phyloP scores from a whole-genome alignment of 768 basidiomycete genomes.

The Collybia nuda region DNA sequence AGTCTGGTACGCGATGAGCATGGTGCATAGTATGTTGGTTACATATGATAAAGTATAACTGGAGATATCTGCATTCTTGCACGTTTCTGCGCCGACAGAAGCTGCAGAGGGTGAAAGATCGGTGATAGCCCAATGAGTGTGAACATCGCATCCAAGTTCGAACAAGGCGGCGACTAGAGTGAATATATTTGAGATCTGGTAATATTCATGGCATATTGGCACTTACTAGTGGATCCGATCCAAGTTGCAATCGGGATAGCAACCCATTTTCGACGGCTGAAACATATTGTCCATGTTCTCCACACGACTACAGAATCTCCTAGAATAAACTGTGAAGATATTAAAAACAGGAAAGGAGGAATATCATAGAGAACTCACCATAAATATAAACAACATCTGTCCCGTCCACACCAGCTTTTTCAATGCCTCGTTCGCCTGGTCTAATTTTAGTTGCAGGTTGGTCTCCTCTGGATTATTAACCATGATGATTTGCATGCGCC shows the following conservation, averaged over 20 bases:
- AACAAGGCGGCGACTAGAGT: constrained; percentile 24
- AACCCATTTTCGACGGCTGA: constrained; percentile 14
- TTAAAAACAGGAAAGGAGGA: background rate
- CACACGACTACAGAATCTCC: constrained; percentile 30
- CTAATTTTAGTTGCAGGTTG: constrained; percentile 15
- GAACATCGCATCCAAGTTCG: constrained; percentile 28
- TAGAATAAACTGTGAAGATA: constrained; percentile 18
- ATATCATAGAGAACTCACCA: constrained; percentile 14
- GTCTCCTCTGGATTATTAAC: constrained; percentile 17
- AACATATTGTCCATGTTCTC: constrained; percentile 25
- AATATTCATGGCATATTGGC: background rate
- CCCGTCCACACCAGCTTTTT: constrained; percentile 25
- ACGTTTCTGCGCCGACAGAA: constrained; percentile 21
- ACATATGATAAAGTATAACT: constrained; percentile 28
- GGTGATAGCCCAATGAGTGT: constrained; percentile 21
- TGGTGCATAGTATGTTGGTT: constrained; percentile 27
- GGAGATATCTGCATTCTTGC: constrained; percentile 24
- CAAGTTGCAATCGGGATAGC: constrained; percentile 21
- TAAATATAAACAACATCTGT: constrained; percentile 28
- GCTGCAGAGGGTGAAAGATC: constrained; percentile 20
- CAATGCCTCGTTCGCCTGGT: constrained; percentile 18
- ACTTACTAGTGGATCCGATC: constrained; percentile 25
- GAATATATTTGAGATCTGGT: background rate
- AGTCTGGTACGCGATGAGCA: constrained; percentile 24
- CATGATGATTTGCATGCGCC: constrained; percentile 24